A percentile compares a stretch with the other conserved stretches of the same genome.
Conservation (phyloP, 2,329 filamentous ascomycete species). For the Metarhizium humberi region DNA sequence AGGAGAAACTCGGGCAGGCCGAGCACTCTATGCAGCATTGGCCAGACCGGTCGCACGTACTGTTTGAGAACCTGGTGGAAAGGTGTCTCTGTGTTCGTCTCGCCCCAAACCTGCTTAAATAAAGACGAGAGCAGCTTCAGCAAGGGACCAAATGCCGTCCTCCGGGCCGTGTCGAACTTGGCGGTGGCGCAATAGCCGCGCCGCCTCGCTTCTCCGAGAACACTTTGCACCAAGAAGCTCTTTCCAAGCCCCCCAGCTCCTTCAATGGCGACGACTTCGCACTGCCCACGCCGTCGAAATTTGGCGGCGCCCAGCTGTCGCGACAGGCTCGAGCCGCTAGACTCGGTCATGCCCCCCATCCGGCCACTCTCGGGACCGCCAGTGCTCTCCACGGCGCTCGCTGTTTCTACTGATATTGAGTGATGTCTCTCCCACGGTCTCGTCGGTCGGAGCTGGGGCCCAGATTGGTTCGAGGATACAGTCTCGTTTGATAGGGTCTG, state of each 20-base stretch:
- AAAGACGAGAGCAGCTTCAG: constrained; percentile 56
- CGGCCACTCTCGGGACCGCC: constrained; percentile 31
- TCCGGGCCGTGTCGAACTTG: constrained; percentile 54
- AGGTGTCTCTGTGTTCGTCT: constrained; percentile 54
- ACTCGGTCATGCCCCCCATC: constrained; percentile 31
- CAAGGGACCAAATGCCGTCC: constrained; percentile 53
- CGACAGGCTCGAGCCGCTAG: constrained; percentile 39
- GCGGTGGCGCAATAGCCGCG: constrained; percentile 57
- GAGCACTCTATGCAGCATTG: constrained; percentile 50
- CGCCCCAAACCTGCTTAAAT: constrained; percentile 59
- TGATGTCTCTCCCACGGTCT: constrained; percentile 44
- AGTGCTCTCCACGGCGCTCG: constrained; percentile 35
- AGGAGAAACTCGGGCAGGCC: constrained; percentile 62
- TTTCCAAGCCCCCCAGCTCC: constrained; percentile 57
- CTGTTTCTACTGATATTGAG: constrained; percentile 39
- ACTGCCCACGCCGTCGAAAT: constrained; percentile 52
- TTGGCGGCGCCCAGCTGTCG: constrained; percentile 47
- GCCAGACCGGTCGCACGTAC: constrained; percentile 55
- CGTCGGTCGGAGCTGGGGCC: constrained; percentile 24
- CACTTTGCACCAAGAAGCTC: constrained; percentile 53
- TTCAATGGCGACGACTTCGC: constrained; percentile 53
- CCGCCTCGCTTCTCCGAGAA: constrained; percentile 49
- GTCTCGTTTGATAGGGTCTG: constrained; percentile 35
- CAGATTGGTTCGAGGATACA: constrained; percentile 36
- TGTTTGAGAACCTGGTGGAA: constrained; percentile 54